Base-by-base conservation (phyloP, 2,329 filamentous ascomycete species). In the Colletotrichum camelliae region DNA sequence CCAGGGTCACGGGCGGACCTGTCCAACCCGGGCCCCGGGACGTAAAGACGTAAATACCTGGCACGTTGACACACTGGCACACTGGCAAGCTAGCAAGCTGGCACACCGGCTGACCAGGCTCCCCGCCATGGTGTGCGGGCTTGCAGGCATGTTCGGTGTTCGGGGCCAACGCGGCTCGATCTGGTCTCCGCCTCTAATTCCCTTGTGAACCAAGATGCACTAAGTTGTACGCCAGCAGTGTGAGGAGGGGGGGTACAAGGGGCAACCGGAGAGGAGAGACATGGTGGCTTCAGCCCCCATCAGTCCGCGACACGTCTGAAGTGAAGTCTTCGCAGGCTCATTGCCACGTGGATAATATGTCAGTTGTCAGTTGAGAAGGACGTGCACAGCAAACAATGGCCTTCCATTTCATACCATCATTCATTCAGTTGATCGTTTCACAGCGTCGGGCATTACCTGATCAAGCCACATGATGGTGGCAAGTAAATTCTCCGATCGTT, bases 401-500 rank as follows among this genome's bases (percentile, higher is more conserved):
- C 43, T 52, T 52, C 43, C 43, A 52, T 35, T 33, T 24, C 24
- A 15, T 33, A 13, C 18, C 5, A 13, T 37, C 21, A 33, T 21
- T 33, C 18, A 31, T 35, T 33, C 27, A 35, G 33, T 31, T 15
- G 29, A 24, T 48, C 43, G 65, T 67, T 33, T 48, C 24, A 52
- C 67, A 16, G 24, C 57, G 57, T 70, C 57, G 37, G 55, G 35
- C 57, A 27, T 27, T 61, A 60, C 52, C 43, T 67, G 65, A 12
- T 67, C 65, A 67, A 67, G 65, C 29, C 43, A 31, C 65, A 57
- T 27, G 21, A 75, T 61, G 61, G 67, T 61, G n/a, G 31, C 52
- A 10, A 15, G 65, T 2, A 21, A 48, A 65, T 24, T 71, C 67
- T 29, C 61, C 72, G 52, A 61, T 62, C 61, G 72, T 81, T 52